Base-by-base conservation (phyloP, 1,139 yeast genomes). In the Blastobotrys serpentis region DNA sequence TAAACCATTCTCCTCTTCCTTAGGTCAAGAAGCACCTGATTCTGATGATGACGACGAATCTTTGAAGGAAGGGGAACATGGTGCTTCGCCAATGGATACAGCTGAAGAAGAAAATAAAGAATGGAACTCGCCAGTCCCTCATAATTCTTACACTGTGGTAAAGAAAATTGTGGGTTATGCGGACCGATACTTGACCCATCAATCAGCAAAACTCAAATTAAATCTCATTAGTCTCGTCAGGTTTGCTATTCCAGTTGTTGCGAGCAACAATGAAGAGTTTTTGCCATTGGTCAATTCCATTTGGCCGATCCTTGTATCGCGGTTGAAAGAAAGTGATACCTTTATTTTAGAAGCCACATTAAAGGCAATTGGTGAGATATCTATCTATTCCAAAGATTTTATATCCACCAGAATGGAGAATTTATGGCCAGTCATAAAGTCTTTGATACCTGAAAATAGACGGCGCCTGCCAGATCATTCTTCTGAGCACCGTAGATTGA, bases 91-190 rank as follows among this genome's bases (percentile, higher is more conserved):
- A 53, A 58, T 46, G 60, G 66, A 64, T 14, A 53, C 50, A 4
- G 59, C 60, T 7, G 61, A 60, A 16, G 66, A 65, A 21, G 51
- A 57, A 8, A 62, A 58, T 6, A 65, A 64, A 2, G 56, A 63
- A 37, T 88, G 96, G 96, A 57, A 61, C 0, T 83, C 90, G 0
- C 79, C 81, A 0, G 69, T 89, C 0, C 86, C 94, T 0, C 69
- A 75, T 42, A 66, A 74, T 2, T 69, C 82, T 0, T 89, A 86
- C 61, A 63, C 69, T 42, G 69, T 83, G 2, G 68, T 85, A 0
- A 78, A 82, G 47, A 78, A 79, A 50, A 80, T 92, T 7, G 74
- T 81, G 49, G 76, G 73, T 10, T 87, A 88, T 60, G 84, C 94
- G 2, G 84, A 86, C 50, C 67, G 85, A 50, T 72, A 88, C 45